A percentile compares a stretch with the other conserved stretches of the same genome.
Conservation (phyloP, 148 eudicot genomes). For the Rheum nobile region DNA sequence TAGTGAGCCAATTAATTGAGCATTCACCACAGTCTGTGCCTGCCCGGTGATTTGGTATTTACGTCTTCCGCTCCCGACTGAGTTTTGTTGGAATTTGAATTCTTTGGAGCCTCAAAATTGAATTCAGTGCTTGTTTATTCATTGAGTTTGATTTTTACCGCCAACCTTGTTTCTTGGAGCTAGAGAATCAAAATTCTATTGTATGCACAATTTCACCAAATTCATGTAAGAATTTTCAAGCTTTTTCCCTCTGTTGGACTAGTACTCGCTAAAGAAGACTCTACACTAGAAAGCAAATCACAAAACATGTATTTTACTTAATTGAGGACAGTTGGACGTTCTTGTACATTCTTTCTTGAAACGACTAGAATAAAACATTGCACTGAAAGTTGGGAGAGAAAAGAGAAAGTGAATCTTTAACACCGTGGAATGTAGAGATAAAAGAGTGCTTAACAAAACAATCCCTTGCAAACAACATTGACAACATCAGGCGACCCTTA, state of each 20-base stretch:
- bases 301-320: neutral
- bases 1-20: constrained; percentile 65
- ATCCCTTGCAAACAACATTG: neutral
- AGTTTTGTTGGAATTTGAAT: neutral
- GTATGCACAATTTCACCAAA: neutral
- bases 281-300: neutral
- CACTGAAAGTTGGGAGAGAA: neutral
- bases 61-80: neutral
- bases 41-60: constrained; percentile 29
- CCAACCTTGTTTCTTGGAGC: neutral
- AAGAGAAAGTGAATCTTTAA: neutral
- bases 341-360: neutral
- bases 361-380: neutral
- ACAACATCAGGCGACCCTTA: constrained; percentile 8
- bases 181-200: neutral
- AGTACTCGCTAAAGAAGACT: neutral
- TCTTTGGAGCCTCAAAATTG: neutral
- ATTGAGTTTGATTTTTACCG: neutral
- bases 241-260: neutral
- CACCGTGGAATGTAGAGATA: neutral
- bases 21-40: constrained; percentile 26
- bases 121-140: neutral
- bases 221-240: neutral
- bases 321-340: neutral
- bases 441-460: neutral